These are phyloP conservation scores for Rhodofomes roseus DNA, from an alignment of 1,284 basidiomycete species.

Conservation along the genomic window DNA sequence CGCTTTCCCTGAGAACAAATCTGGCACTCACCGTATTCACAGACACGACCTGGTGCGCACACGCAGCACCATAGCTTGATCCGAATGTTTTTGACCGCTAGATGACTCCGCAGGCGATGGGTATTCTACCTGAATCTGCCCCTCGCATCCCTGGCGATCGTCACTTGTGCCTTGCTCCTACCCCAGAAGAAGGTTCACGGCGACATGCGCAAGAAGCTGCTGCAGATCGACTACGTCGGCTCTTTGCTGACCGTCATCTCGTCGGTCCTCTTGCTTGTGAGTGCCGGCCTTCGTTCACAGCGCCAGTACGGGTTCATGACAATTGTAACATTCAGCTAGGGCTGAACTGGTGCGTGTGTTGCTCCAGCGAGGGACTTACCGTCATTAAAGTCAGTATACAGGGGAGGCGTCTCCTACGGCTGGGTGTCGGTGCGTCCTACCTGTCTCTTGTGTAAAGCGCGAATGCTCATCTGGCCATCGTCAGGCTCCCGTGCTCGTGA, in stretches of 20 bases:
- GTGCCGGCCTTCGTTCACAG: not conserved
- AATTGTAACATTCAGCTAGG: not conserved
- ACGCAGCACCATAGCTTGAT: not conserved
- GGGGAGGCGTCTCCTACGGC: constrained; percentile 34
- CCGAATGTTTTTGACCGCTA: not conserved
- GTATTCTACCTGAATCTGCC: constrained; percentile 36
- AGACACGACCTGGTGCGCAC: not conserved
- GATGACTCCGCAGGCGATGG: not conserved
- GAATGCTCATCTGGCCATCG: not conserved
- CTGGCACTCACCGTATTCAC: not conserved
- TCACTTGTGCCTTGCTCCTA: constrained; percentile 36
- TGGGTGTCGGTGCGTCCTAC: constrained; percentile 29
- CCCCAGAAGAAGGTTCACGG: constrained; percentile 39
- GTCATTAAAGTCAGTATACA: not conserved
- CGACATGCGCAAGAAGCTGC: constrained; percentile 23
- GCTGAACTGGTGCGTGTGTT: not conserved
- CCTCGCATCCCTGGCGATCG: constrained; percentile 30
- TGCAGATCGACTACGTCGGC: constrained; percentile 40
- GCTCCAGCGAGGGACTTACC: not conserved
- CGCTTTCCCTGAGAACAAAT: not conserved
- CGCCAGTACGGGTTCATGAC: not conserved
- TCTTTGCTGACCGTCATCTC: constrained; percentile 37
- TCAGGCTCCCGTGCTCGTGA: constrained; percentile 31
- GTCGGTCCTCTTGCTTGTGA: constrained; percentile 33
- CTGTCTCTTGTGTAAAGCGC: not conserved